These are phyloP conservation scores for Cryphonectria radicalis DNA, from an alignment of 2,329 filamentous ascomycete genomes.

Conservation along the genomic window DNA sequence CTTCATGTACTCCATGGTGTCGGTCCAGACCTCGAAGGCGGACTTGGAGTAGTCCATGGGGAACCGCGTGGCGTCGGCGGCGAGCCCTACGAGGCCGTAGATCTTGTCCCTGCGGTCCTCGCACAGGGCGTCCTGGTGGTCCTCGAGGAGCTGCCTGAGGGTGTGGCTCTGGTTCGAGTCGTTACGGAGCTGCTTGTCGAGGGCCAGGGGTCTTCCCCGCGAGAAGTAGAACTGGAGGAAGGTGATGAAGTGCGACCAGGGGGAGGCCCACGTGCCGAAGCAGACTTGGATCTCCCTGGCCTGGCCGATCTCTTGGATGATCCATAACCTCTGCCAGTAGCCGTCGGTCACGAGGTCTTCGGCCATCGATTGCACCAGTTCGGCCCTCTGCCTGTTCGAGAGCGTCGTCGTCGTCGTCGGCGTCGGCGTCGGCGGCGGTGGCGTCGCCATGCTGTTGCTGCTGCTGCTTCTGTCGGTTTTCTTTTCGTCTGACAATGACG, in stretches of 20 bases:
- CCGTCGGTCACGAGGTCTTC: background rate
- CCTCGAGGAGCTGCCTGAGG: constrained; percentile 33
- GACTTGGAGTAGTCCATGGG: constrained; percentile 37
- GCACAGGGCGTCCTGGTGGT: constrained; percentile 34
- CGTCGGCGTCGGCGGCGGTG: background rate
- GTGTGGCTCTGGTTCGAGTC: constrained; percentile 28
- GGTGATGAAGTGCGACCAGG: constrained; percentile 31
- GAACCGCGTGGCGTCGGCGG: constrained; percentile 34
- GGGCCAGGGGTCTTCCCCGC: constrained; percentile 25
- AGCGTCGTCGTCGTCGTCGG: background rate
- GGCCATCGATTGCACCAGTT: background rate
- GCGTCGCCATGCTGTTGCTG: background rate
- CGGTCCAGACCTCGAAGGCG: constrained; percentile 35
- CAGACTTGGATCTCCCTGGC: constrained; percentile 34
- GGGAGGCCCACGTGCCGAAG: constrained; percentile 30
- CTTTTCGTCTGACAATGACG: background rate
- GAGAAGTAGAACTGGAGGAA: constrained; percentile 24
- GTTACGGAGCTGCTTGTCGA: constrained; percentile 30
- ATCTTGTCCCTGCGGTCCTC: constrained; percentile 38
- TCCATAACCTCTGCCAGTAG: constrained; percentile 29
- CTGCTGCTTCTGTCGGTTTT: background rate
- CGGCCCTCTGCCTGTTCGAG: background rate
- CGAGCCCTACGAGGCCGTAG: constrained; percentile 38
- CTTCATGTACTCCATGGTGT: constrained; percentile 36
- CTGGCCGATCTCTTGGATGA: constrained; percentile 37